Evolutionary conservation across 352 stramenopile genomes (phyloP).

Genomic region (Pythium sp.): DNA sequence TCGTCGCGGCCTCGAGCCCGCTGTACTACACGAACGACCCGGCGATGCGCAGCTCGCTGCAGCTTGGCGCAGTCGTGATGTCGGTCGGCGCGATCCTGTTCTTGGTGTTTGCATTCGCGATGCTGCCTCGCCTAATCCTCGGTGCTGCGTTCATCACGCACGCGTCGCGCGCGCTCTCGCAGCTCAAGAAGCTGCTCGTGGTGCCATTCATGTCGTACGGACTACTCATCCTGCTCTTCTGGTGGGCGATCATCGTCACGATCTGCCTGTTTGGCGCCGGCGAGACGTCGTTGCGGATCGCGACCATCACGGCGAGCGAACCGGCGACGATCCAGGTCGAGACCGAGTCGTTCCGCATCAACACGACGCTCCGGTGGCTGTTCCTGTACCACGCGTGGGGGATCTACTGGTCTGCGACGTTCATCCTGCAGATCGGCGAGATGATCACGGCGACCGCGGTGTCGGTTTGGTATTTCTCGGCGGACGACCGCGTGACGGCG

Average conservation of each 20-base stretch:
- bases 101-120: slow-evolving; percentile 55
- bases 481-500: slow-evolving; percentile 53
- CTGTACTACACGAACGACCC: slow-evolving; percentile 55
- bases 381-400: slow-evolving; percentile 77
- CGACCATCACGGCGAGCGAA: slow-evolving; percentile 45
- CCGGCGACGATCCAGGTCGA: slow-evolving; percentile 51
- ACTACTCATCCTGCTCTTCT: slow-evolving; percentile 67
- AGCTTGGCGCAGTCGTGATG: slow-evolving; percentile 55
- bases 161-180: slow-evolving; percentile 55
- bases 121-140: slow-evolving; percentile 63
- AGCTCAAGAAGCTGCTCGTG: slow-evolving; percentile 65
- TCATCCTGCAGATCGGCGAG: slow-evolving; percentile 63
- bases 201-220: slow-evolving; percentile 69
- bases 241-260: slow-evolving; percentile 69
- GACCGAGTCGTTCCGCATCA: slow-evolving; percentile 68
- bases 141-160: slow-evolving; percentile 79
- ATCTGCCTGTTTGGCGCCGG: slow-evolving; percentile 76
- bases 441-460: slow-evolving; percentile 76
- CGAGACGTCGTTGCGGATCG: slow-evolving; percentile 51
- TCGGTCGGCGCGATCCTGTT: slow-evolving; percentile 66
- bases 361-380: slow-evolving; percentile 64
- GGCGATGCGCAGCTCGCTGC: slow-evolving; percentile 63
- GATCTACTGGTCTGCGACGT: slow-evolving; percentile 77
- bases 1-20: slow-evolving; percentile 48
- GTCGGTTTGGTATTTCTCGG: slow-evolving; percentile 78